Conservation (phyloP, 2,329 filamentous ascomycete species). For the Aspergillus ochraceoroseus region DNA sequence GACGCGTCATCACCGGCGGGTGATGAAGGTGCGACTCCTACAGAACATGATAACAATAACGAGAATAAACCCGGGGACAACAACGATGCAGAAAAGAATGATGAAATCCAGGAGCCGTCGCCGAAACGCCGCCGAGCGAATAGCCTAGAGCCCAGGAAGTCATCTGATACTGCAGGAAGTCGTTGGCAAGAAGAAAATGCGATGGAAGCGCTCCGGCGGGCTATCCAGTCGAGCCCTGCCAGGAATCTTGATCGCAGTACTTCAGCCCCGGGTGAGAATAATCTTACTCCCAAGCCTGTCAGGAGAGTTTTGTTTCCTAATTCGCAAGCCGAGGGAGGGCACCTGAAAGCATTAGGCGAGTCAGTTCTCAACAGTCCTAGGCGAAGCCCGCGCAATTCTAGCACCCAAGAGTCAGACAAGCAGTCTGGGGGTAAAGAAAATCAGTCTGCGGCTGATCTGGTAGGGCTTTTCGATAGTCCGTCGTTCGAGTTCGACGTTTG, state of each 20-base stretch:
- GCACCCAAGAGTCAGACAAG: slow-evolving; percentile 36
- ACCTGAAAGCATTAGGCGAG: slow-evolving; percentile 36
- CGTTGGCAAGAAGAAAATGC: slow-evolving; percentile 39
- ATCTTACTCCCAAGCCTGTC: slow-evolving; percentile 53
- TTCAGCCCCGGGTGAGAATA: slow-evolving; percentile 44
- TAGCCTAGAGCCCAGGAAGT: slow-evolving; percentile 45
- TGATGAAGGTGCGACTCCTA: slow-evolving; percentile 35
- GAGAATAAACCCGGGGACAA: slow-evolving; percentile 9
- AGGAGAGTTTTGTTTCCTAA: slow-evolving; percentile 44
- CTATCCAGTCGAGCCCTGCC: slow-evolving; percentile 59
- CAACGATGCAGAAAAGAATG: slow-evolving; percentile 31
- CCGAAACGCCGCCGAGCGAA: slow-evolving; percentile 45
- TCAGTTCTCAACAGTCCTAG: slow-evolving; percentile 48
- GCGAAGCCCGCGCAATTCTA: slow-evolving; percentile 38
- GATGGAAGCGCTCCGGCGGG: slow-evolving; percentile 48
- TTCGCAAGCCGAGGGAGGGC: slow-evolving; percentile 32
- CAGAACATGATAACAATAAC: slow-evolving; percentile 26
- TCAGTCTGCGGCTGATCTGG: slow-evolving; percentile 48
- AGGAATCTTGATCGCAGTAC: slow-evolving; percentile 45
- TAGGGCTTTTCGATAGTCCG: slow-evolving; percentile 62
- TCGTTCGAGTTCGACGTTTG: slow-evolving; percentile 51
- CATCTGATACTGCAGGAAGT: slow-evolving; percentile 30
- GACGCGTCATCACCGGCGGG: slow-evolving; percentile 37
- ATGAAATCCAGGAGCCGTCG: slow-evolving; percentile 30
- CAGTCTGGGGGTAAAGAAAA: slow-evolving; percentile 56